These are phyloP conservation scores for Flaveria robusta DNA, from an alignment of 129 eudicot species.

Conservation along the genomic window DNA sequence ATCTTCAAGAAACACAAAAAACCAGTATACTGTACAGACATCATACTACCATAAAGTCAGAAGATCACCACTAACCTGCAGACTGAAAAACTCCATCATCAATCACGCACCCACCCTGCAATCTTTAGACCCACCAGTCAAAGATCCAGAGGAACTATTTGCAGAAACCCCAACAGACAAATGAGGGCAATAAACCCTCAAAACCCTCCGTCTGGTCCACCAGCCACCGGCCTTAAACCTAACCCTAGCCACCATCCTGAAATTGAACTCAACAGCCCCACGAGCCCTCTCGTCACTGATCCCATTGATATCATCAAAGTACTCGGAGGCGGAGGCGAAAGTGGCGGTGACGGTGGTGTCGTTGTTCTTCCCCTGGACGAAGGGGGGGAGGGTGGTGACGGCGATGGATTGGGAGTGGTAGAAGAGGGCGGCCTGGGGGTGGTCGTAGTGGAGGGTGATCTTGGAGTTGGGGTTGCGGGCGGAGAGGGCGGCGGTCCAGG, in stretches of 20 bases:
- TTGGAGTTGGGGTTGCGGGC: constrained; percentile 78
- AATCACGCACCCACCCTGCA: constrained; percentile 52
- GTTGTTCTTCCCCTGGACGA: constrained; percentile 58
- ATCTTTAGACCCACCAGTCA: constrained; percentile 46
- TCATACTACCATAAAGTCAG: constrained; percentile 10
- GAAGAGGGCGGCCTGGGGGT: constrained; percentile 44
- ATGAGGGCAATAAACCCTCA: constrained; percentile 60
- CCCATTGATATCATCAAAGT: constrained; percentile 37
- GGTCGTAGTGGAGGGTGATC: constrained; percentile 59
- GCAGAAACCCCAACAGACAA: constrained; percentile 39
- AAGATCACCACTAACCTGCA: background rate
- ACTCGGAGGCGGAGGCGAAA: constrained; percentile 47
- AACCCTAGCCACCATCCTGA: constrained; percentile 63
- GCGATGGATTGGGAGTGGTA: constrained; percentile 36
- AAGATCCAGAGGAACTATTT: constrained; percentile 39
- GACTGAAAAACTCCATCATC: background rate
- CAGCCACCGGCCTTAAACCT: constrained; percentile 70
- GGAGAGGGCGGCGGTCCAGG: constrained; percentile 50
- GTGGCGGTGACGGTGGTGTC: constrained; percentile 47
- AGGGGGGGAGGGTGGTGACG: constrained; percentile 57
- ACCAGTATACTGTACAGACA: constrained; percentile 16
- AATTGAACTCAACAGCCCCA: constrained; percentile 51
- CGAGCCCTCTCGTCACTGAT: constrained; percentile 40
- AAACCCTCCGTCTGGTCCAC: constrained; percentile 65
- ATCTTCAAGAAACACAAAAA: no score